A percentile compares a stretch with the other conserved stretches of the same genome.
Conservation (phyloP, 768 basidiomycete genomes). For the Leccinum subgranulosum region DNA sequence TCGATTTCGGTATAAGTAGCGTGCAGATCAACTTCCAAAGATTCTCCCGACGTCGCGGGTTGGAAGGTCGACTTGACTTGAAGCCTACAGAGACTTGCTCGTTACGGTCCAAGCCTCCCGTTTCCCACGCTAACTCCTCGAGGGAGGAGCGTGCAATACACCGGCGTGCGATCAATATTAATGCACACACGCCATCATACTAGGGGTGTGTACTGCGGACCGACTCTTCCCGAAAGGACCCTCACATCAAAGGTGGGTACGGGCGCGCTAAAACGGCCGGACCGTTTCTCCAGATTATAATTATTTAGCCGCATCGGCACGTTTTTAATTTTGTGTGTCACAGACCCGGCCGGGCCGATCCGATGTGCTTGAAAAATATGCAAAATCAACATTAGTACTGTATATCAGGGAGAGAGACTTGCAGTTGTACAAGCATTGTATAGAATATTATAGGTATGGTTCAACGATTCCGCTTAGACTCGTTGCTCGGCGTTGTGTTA, state of each 20-base stretch:
- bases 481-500: too few species aligned
- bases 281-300: neutral
- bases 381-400: too few species aligned
- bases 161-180: neutral
- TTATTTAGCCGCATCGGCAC: neutral
- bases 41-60: neutral
- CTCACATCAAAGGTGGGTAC: neutral
- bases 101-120: neutral
- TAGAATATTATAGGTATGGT: too few species aligned
- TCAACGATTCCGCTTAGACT: too few species aligned
- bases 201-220: neutral
- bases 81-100: neutral
- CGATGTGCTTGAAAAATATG: neutral
- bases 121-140: neutral
- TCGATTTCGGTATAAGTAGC: neutral
- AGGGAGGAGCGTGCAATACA: neutral
- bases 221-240: neutral
- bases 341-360: too few species aligned
- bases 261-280: neutral
- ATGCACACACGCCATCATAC: neutral
- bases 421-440: too few species aligned
- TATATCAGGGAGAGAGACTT: too few species aligned
- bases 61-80: neutral
- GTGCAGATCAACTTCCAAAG: constrained; percentile 8
- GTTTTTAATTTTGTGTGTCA: neutral